phyloP scores from a whole-genome alignment of 768 basidiomycete genomes.

The Chiua virens region DNA sequence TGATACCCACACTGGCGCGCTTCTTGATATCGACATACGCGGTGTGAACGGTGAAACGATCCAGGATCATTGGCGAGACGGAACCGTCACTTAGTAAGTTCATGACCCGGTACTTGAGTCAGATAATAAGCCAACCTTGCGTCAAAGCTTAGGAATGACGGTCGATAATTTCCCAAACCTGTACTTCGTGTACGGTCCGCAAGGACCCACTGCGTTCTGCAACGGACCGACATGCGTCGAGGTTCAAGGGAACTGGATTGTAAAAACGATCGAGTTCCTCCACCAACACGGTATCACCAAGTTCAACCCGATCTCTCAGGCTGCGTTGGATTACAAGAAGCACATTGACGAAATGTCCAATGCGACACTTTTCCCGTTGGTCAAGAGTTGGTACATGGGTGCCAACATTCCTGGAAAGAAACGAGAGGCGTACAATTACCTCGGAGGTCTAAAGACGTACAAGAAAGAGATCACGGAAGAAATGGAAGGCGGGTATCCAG shows the following conservation, averaged over 20 bases:
- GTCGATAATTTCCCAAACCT: slow-evolving; percentile 14
- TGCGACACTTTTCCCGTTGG: slow-evolving; percentile 9
- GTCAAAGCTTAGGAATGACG: background rate
- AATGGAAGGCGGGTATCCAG: slow-evolving; percentile 9
- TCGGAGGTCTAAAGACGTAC: background rate
- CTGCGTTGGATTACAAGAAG: slow-evolving; percentile 6
- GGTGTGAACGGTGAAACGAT: background rate
- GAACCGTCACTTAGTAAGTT: slow-evolving; percentile 16
- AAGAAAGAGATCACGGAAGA: slow-evolving; percentile 13
- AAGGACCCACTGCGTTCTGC: too few relatives aligned
- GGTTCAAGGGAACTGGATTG: slow-evolving; percentile 6
- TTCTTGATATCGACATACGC: slow-evolving; percentile 11
- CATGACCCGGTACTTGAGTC: background rate
- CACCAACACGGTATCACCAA: slow-evolving; percentile 2
- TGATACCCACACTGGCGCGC: slow-evolving; percentile 1
- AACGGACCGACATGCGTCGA: slow-evolving; percentile 10
- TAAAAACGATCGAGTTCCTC: slow-evolving; percentile 14
- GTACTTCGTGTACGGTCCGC: slow-evolving; percentile 14
- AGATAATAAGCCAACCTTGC: too few relatives aligned
- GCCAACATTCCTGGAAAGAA: slow-evolving; percentile 3
- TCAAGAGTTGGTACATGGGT: slow-evolving; percentile 1
- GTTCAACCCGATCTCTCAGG: slow-evolving; percentile 2
- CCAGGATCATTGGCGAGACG: slow-evolving; percentile 15
- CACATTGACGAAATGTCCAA: slow-evolving; percentile 1
- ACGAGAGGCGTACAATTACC: background rate